Evolutionary conservation across 371 early-diverging fungal genomes (phyloP).

Genomic region (Syncephalis plumigaleata): DNA sequence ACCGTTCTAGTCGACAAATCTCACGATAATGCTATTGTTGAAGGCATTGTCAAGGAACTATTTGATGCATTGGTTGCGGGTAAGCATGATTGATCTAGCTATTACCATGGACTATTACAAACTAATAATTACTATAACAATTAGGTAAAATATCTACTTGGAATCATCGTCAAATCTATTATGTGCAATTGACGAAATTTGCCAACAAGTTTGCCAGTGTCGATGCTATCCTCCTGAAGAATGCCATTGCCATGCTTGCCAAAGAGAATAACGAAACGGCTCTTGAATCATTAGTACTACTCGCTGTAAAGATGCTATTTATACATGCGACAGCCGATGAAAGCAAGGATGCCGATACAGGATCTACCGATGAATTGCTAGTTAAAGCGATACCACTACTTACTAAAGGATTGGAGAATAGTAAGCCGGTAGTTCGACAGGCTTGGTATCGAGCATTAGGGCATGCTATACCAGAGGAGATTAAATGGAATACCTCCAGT

Average conservation of each 20-base stretch:
- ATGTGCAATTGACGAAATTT: slow-evolving; percentile 1
- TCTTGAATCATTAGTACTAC: not conserved
- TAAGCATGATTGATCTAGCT: slow-evolving; percentile 10
- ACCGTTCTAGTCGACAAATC: slow-evolving; percentile 25
- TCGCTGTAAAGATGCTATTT: no score
- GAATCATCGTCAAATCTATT: slow-evolving; percentile 1
- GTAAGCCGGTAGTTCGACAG: slow-evolving; percentile 1
- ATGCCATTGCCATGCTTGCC: not conserved
- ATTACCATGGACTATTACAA: slow-evolving; percentile 8
- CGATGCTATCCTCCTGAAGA: no score
- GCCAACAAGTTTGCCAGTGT: not conserved
- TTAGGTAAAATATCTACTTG: slow-evolving; percentile 8
- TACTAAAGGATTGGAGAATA: no score
- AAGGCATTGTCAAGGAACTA: slow-evolving; percentile 36
- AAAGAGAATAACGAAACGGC: slow-evolving; percentile 3
- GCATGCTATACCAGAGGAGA: slow-evolving; percentile 7
- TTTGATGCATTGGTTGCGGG: slow-evolving; percentile 26
- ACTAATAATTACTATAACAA: slow-evolving; percentile 4
- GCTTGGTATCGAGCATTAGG: not conserved
- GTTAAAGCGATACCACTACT: not conserved
- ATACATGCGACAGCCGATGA: not conserved
- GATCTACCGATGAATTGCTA: no score
- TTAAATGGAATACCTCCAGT: slow-evolving; percentile 15
- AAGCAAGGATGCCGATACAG: not conserved
- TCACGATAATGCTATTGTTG: slow-evolving; percentile 23